A percentile compares a stretch with the other conserved stretches of the same genome.
These are phyloP conservation scores for Pythium aquatile DNA, from an alignment of 352 stramenopile genomes.

Conservation along the genomic window DNA sequence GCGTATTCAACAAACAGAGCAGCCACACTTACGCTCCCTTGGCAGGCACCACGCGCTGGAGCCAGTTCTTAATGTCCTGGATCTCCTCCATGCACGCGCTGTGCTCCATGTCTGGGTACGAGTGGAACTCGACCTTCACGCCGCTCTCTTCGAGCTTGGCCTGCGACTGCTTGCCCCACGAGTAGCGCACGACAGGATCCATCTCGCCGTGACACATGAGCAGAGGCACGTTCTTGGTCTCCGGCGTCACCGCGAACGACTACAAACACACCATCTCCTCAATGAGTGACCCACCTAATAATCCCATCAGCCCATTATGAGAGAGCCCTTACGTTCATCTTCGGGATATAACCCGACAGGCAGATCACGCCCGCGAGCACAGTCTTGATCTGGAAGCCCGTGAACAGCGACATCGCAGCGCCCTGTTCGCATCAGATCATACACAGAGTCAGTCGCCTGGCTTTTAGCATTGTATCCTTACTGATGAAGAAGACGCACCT, in stretches of 20 bases:
- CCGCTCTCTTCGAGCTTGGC: not conserved
- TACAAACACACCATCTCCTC: not conserved
- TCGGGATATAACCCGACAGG: slow-evolving; percentile 73
- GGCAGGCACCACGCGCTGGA: not conserved
- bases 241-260: not conserved
- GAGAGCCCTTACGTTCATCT: too few relatives aligned
- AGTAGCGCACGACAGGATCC: not conserved
- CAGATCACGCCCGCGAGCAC: slow-evolving; percentile 63
- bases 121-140: not conserved
- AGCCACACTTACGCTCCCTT: not conserved
- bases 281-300: too few relatives aligned
- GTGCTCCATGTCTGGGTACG: not conserved
- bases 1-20: too few relatives aligned
- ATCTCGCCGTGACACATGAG: not conserved
- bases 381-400: slow-evolving; percentile 59
- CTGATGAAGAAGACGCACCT: slow-evolving; percentile 41
- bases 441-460: too few relatives aligned
- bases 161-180: not conserved
- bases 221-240: slow-evolving; percentile 1
- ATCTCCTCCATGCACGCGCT: not conserved
- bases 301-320: too few relatives aligned
- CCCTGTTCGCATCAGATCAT: slow-evolving; percentile 38
- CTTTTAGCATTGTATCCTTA: not conserved
- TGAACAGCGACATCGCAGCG: slow-evolving; percentile 87
- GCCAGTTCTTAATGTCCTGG: not conserved